Percentiles rank a stretch among this genome's conserved stretches.
Evolutionary conservation across 2,329 filamentous ascomycete species (phyloP).

Genomic region (Raffaelea arxii): DNA sequence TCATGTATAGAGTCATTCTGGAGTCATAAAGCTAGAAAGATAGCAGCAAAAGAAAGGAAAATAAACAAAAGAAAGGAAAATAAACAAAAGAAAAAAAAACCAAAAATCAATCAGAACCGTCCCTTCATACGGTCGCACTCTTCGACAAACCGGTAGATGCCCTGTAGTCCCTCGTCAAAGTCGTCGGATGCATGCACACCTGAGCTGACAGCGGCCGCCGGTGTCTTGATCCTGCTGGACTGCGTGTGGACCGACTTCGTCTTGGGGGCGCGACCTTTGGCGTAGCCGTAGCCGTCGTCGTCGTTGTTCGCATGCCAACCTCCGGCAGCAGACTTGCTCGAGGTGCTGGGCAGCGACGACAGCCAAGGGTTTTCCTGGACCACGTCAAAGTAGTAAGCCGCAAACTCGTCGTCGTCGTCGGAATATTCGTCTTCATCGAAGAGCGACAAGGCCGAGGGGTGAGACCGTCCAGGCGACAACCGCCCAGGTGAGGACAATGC

Average conservation of each 20-base stretch:
- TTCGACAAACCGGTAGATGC: conserved; percentile 48
- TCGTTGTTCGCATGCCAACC: conserved; percentile 20
- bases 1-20: no score
- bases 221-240: conserved; percentile 32
- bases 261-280: no score
- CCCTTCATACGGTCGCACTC: conserved; percentile 38
- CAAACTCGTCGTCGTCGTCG: conserved; percentile 15
- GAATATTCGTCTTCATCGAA: conserved; percentile 21
- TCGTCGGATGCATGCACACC: conserved; percentile 35
- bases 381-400: conserved; percentile 31
- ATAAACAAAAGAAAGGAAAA: conserved; percentile 2
- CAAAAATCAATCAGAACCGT: conserved; percentile 2
- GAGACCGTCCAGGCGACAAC: conserved; percentile 36
- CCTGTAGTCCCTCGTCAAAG: conserved; percentile 46
- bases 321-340: no score
- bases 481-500: conserved; percentile 35
- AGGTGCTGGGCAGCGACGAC: conserved; percentile 24
- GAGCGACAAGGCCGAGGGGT: conserved; percentile 20
- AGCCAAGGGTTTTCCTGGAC: conserved; percentile 39
- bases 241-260: background rate
- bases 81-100: background rate
- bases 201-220: conserved; percentile 27
- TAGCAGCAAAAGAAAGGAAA: background rate
- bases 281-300: conserved; percentile 35
- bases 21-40: background rate